Conservation (phyloP, 1,139 yeast species). For the Taphrina flavorubra region DNA sequence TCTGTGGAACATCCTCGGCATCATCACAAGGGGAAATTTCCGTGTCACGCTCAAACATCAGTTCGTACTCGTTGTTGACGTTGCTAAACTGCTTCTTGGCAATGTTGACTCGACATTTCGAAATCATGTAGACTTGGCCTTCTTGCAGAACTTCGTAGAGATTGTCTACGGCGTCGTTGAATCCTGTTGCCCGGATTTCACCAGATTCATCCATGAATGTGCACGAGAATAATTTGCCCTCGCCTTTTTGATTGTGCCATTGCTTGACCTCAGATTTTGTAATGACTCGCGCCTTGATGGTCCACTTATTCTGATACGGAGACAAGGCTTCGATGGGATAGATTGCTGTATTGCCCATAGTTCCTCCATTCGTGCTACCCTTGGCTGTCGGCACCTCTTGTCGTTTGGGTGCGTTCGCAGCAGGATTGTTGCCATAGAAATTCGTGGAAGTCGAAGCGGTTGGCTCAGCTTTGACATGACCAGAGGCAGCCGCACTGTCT, state of each 20-base stretch:
- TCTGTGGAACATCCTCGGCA: conserved; percentile 68
- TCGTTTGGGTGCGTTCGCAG: conserved; percentile 29
- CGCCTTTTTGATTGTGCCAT: conserved; percentile 85
- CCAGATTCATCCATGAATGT: conserved; percentile 92
- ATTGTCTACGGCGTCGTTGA: conserved; percentile 83
- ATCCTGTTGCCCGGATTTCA: conserved; percentile 95
- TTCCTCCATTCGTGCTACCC: conserved; percentile 6
- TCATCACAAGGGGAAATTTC: conserved; percentile 69
- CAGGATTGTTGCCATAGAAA: conserved; percentile 40
- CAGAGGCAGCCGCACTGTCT: conserved; percentile 27
- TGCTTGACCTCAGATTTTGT: conserved; percentile 85
- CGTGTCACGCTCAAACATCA: conserved; percentile 80
- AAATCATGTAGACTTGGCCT: conserved; percentile 77
- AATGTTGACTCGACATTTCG: conserved; percentile 78
- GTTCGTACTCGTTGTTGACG: conserved; percentile 85
- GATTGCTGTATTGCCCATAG: conserved; percentile 50
- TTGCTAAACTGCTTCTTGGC: conserved; percentile 88
- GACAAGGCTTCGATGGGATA: conserved; percentile 85
- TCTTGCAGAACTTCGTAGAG: conserved; percentile 77
- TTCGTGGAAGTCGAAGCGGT: conserved; percentile 40
- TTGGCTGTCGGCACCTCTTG: background rate
- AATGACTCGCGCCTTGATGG: conserved; percentile 88
- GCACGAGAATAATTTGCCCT: conserved; percentile 86
- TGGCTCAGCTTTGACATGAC: conserved; percentile 29
- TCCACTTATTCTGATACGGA: conserved; percentile 90